Evolutionary conservation across 2,329 filamentous ascomycete genomes (phyloP), one percentile per base, ranked within the genome.

Genomic region (Thermothelomyces thermophilus): DNA sequence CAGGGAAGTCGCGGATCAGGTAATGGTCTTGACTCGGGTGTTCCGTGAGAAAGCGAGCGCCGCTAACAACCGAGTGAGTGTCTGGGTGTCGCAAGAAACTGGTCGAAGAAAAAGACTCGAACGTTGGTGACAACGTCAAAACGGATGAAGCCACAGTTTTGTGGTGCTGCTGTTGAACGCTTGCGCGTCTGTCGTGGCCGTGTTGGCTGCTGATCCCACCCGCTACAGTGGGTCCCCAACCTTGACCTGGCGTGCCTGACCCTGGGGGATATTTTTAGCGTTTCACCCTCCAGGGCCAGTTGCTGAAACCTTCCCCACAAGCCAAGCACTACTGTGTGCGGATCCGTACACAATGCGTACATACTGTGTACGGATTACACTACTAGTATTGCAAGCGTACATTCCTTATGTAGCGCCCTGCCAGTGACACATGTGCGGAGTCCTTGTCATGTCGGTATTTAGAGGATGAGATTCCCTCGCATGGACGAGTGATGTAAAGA

Each of bases 131-230:
- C n/a, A 46, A 30, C 22, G 13, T 22, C 3, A 7, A 41, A 42
- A 33, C 16, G 19, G 24, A 17, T 34, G 26, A 10, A 19, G 28
- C 16, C 36, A 2, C 19, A 19, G 45, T 20, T 20, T 33, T 47
- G 30, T 34, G 41, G 30, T 43, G 7, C 20, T 7, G 14, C 4
- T 5, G 33, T 30, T n/a, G 14, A 14, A 28, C 39, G 52, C 48
- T 51, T 54, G 52, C 52, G 52, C 46, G 48, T 54, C 33, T 47
- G 30, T 13, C 28, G 22, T 19, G 46, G 45, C 41, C 16, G 17
- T 36, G 30, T 9, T 42, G 39, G 26, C 34, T 30, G 26, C 31
- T 20, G 20, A 43, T 24, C 13, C 14, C 31, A 40, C 14, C 41
- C 22, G 33, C 34, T 44, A 26, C 24, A 34, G 44, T 42, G 45